Evolutionary conservation across 1,139 yeast genomes (phyloP), one percentile per base, ranked within the genome.

Genomic region (Magnusiomyces ingens): DNA sequence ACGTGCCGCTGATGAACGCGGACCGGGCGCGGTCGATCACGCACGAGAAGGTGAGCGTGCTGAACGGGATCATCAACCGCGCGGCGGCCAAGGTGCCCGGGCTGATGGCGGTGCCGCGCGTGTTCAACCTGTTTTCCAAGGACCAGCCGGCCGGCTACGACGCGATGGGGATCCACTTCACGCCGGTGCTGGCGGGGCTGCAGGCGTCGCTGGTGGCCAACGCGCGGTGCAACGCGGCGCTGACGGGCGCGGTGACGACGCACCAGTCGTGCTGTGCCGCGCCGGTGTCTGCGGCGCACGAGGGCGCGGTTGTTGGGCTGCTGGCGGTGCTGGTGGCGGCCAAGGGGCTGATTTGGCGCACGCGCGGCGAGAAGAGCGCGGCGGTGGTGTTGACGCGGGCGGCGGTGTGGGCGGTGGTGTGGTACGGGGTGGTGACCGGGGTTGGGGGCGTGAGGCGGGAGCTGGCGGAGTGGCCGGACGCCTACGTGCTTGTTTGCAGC

Each of bases 111-210:
- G 18, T 36, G 3, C 52, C 52, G 1, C 18, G 19, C 2, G 48
- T 54, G 2, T 47, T 54, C 8, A 49, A 45, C 17, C 32, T 21
- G 2, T 47, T 54, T 35, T 32, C 52, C 11, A 15, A 37, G 13
- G 38, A n/a, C 3, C 32, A 52, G 5, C 36, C 29, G 11, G 35
- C 41, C 3, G 49, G 50, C 2, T 52, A 51, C 43, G 57, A 54
- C 35, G 12, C 18, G 13, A 21, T 42, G 15, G 57, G 57, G 11
- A 32, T 54, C 8, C 57, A 54, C 35, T 54, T 54, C 22, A 41
- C 10, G 3, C 36, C 49, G 5, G 18, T 35, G 12, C 29, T 54
- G 19, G 49, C 54, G 18, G 45, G 37, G 6, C 15, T 37, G 6
- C 54, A 51, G 37, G 57, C 54, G 2, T n/a, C 32, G 17, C 13